These are phyloP conservation scores for Dictyostelium firmibasis DNA, from an alignment of 78 protist genomes.

Conservation along the genomic window DNA sequence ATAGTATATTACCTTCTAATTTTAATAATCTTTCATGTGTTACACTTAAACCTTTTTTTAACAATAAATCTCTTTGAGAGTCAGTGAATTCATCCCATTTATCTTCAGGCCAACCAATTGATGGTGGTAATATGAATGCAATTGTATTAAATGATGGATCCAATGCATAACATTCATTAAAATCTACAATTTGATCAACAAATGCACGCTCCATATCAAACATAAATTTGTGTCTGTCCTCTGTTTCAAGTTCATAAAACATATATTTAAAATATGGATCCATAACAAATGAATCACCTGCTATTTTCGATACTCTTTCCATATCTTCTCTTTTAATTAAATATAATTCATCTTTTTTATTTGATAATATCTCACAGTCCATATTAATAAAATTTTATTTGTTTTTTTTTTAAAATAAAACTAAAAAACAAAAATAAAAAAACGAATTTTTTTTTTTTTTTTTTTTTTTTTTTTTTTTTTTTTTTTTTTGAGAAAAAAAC, in stretches of 20 bases:
- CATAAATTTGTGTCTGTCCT: neutral
- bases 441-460: no score
- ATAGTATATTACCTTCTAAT: conserved; percentile 24
- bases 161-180: conserved; percentile 11
- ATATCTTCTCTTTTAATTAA: neutral
- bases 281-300: neutral
- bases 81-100: conserved; percentile 47
- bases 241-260: conserved; percentile 38
- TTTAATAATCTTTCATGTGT: conserved; percentile 44
- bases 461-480: no score
- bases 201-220: conserved; percentile 40
- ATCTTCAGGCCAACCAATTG: conserved; percentile 61
- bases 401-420: no score
- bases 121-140: conserved; percentile 31
- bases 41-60: neutral
- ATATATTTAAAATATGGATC: conserved; percentile 68
- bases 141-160: neutral
- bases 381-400: no score
- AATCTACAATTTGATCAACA: conserved; percentile 31
- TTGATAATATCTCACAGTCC: no score
- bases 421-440: no score
- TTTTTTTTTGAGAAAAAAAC: no score
- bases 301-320: neutral
- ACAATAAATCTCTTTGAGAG: conserved; percentile 9
- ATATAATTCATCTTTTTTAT: neutral